A percentile compares a stretch with the other conserved stretches of the same genome.
phyloP scores from a whole-genome alignment of 768 basidiomycete genomes.

The Pholiota microspora region DNA sequence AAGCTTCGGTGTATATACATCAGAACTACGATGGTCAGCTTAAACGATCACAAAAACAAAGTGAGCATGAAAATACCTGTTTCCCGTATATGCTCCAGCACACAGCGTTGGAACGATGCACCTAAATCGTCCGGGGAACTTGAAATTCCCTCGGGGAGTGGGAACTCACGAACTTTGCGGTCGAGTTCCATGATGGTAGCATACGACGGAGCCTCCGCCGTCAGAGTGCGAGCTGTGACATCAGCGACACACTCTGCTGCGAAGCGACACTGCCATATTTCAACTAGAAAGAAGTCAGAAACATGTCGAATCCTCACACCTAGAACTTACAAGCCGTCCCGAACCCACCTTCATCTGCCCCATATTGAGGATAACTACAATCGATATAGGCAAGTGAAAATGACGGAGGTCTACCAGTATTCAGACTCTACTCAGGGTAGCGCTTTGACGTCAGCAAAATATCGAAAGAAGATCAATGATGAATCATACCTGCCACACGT shows the following conservation, averaged over 20 bases:
- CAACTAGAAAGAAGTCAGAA: constrained; percentile 35
- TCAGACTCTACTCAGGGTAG: constrained; percentile 48
- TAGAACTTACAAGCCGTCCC: constrained; percentile 30
- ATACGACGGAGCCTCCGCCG: constrained; percentile 63
- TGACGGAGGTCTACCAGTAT: constrained; percentile 68
- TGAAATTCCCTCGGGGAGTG: constrained; percentile 46
- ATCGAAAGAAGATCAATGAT: not conserved
- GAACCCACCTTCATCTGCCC: constrained; percentile 26
- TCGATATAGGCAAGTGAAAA: constrained; percentile 68
- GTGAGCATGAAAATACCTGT: constrained; percentile 38
- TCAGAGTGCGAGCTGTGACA: constrained; percentile 58
- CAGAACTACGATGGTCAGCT: constrained; percentile 32
- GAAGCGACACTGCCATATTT: constrained; percentile 63
- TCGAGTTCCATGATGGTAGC: constrained; percentile 67
- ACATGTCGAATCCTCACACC: not conserved
- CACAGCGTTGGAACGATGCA: constrained; percentile 41
- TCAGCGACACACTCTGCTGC: constrained; percentile 65
- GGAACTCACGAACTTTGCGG: constrained; percentile 65
- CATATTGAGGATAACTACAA: constrained; percentile 54
- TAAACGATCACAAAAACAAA: not conserved
- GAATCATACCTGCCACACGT: constrained; percentile 59
- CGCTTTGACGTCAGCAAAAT: not conserved
- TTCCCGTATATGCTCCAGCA: constrained; percentile 48
- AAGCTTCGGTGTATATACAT: constrained; percentile 65
- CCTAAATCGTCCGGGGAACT: constrained; percentile 31